These are phyloP conservation scores for Rhodotorula glutinis DNA, from an alignment of 1,284 basidiomycete species.

Conservation along the genomic window DNA sequence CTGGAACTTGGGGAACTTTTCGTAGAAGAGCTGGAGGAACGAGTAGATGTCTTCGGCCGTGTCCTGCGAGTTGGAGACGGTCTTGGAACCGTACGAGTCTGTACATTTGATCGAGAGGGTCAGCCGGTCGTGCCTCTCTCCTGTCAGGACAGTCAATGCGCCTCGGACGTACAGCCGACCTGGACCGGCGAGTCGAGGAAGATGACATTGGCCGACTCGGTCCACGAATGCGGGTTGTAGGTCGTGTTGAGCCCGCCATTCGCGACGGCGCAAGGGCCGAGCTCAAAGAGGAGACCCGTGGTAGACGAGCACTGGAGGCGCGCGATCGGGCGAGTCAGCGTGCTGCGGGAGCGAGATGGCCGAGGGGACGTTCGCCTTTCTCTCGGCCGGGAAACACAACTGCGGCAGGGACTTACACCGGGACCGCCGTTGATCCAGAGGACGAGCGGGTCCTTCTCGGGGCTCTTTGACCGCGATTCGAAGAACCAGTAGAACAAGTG, in stretches of 20 bases:
- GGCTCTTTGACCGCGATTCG: slow-evolving; percentile 65
- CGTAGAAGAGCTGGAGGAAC: slow-evolving; percentile 66
- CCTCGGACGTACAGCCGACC: slow-evolving; percentile 36
- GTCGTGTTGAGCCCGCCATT: slow-evolving; percentile 67
- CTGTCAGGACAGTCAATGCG: no score
- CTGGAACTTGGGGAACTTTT: slow-evolving; percentile 42
- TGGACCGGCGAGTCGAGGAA: slow-evolving; percentile 76
- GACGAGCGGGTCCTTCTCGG: slow-evolving; percentile 71
- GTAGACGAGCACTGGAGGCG: slow-evolving; percentile 33
- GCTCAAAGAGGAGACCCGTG: slow-evolving; percentile 58
- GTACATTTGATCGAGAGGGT: neutral
- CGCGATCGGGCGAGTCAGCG: neutral
- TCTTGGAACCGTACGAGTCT: slow-evolving; percentile 69
- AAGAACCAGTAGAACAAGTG: slow-evolving; percentile 89
- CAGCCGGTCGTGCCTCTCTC: no score
- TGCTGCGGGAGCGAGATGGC: no score
- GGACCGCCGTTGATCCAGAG: slow-evolving; percentile 89
- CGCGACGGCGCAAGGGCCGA: slow-evolving; percentile 75
- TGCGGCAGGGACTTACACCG: slow-evolving; percentile 44
- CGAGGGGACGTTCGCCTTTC: no score
- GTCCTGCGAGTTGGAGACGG: slow-evolving; percentile 67
- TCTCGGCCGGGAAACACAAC: no score
- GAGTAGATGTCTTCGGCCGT: slow-evolving; percentile 79
- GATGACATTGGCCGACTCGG: slow-evolving; percentile 55
- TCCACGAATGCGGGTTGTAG: slow-evolving; percentile 75